These are phyloP conservation scores for Agaricus subrufescens DNA, from an alignment of 768 basidiomycete species.

Conservation along the genomic window DNA sequence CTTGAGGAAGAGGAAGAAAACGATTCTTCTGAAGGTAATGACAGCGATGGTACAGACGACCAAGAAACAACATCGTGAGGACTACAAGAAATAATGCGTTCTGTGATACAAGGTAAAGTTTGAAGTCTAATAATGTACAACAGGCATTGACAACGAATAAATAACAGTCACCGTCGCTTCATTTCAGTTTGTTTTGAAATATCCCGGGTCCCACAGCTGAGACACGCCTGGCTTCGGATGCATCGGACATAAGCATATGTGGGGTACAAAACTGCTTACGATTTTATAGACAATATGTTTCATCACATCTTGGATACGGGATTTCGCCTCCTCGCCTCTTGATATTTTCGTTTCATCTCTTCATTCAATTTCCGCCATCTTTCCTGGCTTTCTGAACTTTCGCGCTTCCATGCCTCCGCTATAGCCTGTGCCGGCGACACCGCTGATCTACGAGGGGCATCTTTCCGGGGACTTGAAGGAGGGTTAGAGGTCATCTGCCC, in stretches of 20 bases:
- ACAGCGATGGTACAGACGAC: slow-evolving; percentile 40
- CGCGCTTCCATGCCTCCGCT: slow-evolving; percentile 63
- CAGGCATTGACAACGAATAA: slow-evolving; percentile 5
- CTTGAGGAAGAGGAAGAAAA: slow-evolving; percentile 66
- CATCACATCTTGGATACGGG: slow-evolving; percentile 45
- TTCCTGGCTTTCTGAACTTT: slow-evolving; percentile 55
- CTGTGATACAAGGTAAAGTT: slow-evolving; percentile 9
- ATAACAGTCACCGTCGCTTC: slow-evolving; percentile 1
- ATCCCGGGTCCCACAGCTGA: not conserved
- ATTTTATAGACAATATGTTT: slow-evolving; percentile 3
- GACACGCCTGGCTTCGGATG: not conserved
- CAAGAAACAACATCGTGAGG: slow-evolving; percentile 13
- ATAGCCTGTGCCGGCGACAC: slow-evolving; percentile 58
- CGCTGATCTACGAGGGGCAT: slow-evolving; percentile 24
- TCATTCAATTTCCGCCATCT: slow-evolving; percentile 50
- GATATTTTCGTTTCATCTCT: slow-evolving; percentile 47
- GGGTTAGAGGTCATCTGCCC: slow-evolving; percentile 42
- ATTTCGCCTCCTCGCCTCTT: slow-evolving; percentile 15
- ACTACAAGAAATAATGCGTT: slow-evolving; percentile 4
- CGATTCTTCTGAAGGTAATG: slow-evolving; percentile 37
- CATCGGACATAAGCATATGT: not conserved
- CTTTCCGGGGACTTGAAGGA: slow-evolving; percentile 30
- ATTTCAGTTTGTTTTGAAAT: not conserved
- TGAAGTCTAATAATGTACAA: slow-evolving; percentile 8
- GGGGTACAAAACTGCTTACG: not conserved